Evolutionary conservation across 2,329 filamentous ascomycete species (phyloP), one percentile per base, ranked within the genome.

Genomic region (Daldinia sp.): DNA sequence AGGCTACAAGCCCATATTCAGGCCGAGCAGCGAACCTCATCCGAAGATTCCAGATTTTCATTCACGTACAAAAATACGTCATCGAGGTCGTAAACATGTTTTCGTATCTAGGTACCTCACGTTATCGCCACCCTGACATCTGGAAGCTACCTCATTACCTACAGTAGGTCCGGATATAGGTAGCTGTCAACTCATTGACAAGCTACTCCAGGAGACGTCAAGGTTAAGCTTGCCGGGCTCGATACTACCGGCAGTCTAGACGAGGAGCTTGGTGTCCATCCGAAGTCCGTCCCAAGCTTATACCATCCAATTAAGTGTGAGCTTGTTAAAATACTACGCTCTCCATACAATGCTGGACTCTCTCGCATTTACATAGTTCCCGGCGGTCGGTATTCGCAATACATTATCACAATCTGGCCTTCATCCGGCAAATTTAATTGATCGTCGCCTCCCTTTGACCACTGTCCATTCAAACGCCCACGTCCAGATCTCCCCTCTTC

Each of bases 401-500:
- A 56, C 48, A 59, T 51, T 55, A 54, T 57, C 61, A 44, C 58
- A 60, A 61, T 71, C 57, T 60, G 28, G 46, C 48, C 63, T 66
- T 67, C 69, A 62, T 59, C 66, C 69, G 69, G 69, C 66, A 71
- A 69, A 67, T 66, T 62, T 65, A 55, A 69, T 67, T 71, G 69
- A 71, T 71, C 66, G 53, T 69, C 69, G 35, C 48, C 61, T 64
- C 41, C 55, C 53, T 63, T 65, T 55, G 35, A 58, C 65, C 60
- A 69, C 54, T 64, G 33, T 30, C 54, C 59, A 64, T 44, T 63
- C 59, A 68, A 58, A 37, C 41, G 28, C 48, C 54, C 26, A 63
- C 41, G 28, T 54, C 54, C 26, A 63, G 39, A 60, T 65, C 65
- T 66, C 63, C 62, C 55, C 61, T 41, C 44, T 63, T 54, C 9